Evolutionary conservation across 768 basidiomycete species (phyloP).

Genomic region (Hemileccinum impolitum): DNA sequence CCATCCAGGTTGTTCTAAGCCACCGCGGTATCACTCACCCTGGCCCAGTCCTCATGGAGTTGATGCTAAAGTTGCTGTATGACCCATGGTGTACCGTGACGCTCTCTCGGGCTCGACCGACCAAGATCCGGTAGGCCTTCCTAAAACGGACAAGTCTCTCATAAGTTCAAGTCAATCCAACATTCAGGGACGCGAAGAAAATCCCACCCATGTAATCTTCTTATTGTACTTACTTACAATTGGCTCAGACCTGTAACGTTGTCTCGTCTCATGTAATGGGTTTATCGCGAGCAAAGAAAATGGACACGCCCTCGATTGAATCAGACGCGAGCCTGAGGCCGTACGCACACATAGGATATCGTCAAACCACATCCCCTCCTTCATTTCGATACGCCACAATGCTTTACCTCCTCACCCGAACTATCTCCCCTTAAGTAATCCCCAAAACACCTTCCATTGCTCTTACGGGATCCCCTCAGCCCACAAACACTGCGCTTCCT

Average conservation of each 20-base stretch:
- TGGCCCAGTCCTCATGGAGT: too few species aligned
- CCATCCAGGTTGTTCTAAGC: too few species aligned
- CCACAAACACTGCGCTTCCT: background rate
- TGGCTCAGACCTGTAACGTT: too few species aligned
- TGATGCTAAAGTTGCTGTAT: too few species aligned
- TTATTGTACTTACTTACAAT: background rate
- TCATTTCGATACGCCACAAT: background rate
- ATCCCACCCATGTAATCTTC: background rate
- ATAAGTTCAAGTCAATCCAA: background rate
- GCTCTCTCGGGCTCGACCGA: background rate
- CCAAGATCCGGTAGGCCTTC: conserved; percentile 2
- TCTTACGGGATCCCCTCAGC: too few species aligned
- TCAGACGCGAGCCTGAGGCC: too few species aligned
- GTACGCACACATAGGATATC: too few species aligned
- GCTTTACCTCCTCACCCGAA: background rate
- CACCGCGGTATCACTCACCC: too few species aligned
- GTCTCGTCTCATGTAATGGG: too few species aligned
- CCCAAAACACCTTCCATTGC: background rate
- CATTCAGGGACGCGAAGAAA: background rate
- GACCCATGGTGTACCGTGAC: too few species aligned
- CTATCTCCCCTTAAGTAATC: background rate
- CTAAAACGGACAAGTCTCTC: conserved; percentile 3
- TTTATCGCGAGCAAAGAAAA: background rate
- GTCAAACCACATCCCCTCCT: background rate
- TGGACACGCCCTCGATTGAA: too few species aligned